Conservation (phyloP, 148 eudicot species). For the Camellia lanceoleosa region DNA sequence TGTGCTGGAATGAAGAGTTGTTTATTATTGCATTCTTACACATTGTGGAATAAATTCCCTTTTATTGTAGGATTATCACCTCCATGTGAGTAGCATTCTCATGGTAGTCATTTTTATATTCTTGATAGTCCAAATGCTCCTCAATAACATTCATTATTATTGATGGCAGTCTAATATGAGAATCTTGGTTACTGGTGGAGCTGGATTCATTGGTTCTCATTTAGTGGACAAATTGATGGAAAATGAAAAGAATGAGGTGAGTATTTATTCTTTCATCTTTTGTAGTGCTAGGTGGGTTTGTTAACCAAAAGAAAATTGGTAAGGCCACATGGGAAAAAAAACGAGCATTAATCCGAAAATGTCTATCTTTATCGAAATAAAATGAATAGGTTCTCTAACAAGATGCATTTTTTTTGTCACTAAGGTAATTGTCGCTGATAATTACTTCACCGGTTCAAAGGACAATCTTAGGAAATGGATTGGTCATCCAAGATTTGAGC, state of each 20-base stretch:
- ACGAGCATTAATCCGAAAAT: neutral
- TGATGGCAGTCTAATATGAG: constrained; percentile 83
- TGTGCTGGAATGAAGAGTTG: neutral
- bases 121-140: neutral
- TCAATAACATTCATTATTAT: constrained; percentile 8
- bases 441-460: constrained; percentile 88
- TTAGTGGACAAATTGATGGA: constrained; percentile 85
- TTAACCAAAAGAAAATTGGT: neutral
- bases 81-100: neutral
- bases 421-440: constrained; percentile 88
- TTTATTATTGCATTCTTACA: neutral
- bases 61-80: neutral
- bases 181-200: constrained; percentile 90
- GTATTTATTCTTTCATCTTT: neutral
- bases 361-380: neutral
- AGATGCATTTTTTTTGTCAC: neutral
- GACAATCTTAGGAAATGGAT: constrained; percentile 88
- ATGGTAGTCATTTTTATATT: neutral
- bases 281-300: neutral
- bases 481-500: constrained; percentile 93
- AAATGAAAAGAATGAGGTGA: constrained; percentile 90
- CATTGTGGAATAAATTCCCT: neutral
- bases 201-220: constrained; percentile 98
- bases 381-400: neutral
- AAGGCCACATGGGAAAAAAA: neutral